phyloP scores from a whole-genome alignment of 1,139 yeast genomes.

The Ogataea hybrid region DNA sequence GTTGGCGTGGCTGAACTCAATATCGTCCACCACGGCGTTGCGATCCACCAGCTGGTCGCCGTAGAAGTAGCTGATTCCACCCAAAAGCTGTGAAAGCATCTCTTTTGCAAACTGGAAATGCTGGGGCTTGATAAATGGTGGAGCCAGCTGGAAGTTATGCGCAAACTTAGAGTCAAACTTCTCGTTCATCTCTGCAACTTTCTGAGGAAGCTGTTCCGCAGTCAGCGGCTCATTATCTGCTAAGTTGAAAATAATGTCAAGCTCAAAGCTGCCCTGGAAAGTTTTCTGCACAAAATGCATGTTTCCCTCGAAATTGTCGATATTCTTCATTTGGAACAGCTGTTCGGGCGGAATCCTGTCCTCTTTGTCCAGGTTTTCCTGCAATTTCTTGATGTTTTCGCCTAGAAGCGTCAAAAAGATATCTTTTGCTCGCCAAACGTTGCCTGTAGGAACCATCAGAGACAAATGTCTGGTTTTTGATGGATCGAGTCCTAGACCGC shows the following conservation, averaged over 20 bases:
- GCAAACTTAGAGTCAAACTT: conserved; percentile 57
- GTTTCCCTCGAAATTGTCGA: conserved; percentile 67
- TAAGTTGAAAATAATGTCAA: conserved; percentile 62
- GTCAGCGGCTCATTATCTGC: conserved; percentile 44
- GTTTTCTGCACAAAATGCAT: conserved; percentile 76
- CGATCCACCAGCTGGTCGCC: conserved; percentile 90
- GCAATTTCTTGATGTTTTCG: conserved; percentile 34
- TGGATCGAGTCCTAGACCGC: conserved; percentile 48
- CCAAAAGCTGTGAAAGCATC: conserved; percentile 75
- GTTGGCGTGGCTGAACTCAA: conserved; percentile 53
- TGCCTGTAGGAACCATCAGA: conserved; percentile 66
- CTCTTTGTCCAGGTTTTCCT: conserved; percentile 55
- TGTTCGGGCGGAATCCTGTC: conserved; percentile 45
- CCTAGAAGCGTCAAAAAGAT: conserved; percentile 56
- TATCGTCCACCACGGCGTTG: conserved; percentile 63
- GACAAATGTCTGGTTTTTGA: conserved; percentile 62
- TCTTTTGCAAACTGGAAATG: conserved; percentile 68
- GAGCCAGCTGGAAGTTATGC: conserved; percentile 47
- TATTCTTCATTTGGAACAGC: conserved; percentile 56
- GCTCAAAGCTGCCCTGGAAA: conserved; percentile 73
- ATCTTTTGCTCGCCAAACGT: conserved; percentile 79
- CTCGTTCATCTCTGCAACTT: conserved; percentile 38
- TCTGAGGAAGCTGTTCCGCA: conserved; percentile 37
- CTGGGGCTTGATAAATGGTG: conserved; percentile 52
- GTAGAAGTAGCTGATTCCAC: conserved; percentile 85